A percentile compares a stretch with the other conserved stretches of the same genome.
Conservation (phyloP, 805 yeast genomes). For the Komagataella pastoris region DNA sequence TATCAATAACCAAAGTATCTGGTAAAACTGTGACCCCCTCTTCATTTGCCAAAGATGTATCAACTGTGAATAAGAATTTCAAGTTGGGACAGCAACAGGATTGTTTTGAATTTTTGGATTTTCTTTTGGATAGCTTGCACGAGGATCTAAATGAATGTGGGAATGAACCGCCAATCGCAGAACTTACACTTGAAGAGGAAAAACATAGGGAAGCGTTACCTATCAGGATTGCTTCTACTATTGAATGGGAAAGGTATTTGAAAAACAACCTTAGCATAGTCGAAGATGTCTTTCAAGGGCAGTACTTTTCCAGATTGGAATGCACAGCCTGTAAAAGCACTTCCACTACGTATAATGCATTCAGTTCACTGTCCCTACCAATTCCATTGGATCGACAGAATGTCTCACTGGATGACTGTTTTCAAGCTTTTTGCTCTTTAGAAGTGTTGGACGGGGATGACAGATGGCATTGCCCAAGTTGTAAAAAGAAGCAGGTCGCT, state of each 20-base stretch:
- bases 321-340: conserved; percentile 65
- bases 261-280: conserved; percentile 67
- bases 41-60: conserved; percentile 54
- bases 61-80: conserved; percentile 52
- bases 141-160: conserved; percentile 72
- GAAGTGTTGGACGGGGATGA: conserved; percentile 69
- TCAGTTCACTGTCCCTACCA: conserved; percentile 69
- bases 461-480: conserved; percentile 73
- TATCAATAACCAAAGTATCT: conserved; percentile 30
- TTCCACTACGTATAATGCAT: conserved; percentile 79
- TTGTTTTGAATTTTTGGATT: conserved; percentile 71
- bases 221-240: conserved; percentile 67
- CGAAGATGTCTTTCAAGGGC: conserved; percentile 82
- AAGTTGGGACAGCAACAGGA: conserved; percentile 69
- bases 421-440: conserved; percentile 61
- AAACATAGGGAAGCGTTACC: conserved; percentile 57
- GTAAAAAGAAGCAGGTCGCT: conserved; percentile 50
- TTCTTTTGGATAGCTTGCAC: conserved; percentile 62
- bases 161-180: conserved; percentile 36
- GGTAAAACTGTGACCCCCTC: conserved; percentile 37
- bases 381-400: conserved; percentile 36
- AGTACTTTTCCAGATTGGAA: conserved; percentile 62
- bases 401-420: conserved; percentile 43
- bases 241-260: conserved; percentile 86
- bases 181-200: conserved; percentile 63